A percentile compares a stretch with the other conserved stretches of the same genome.
These are phyloP conservation scores for Aspergillus coremiiformis DNA, from an alignment of 495 filamentous ascomycete species.

Conservation along the genomic window DNA sequence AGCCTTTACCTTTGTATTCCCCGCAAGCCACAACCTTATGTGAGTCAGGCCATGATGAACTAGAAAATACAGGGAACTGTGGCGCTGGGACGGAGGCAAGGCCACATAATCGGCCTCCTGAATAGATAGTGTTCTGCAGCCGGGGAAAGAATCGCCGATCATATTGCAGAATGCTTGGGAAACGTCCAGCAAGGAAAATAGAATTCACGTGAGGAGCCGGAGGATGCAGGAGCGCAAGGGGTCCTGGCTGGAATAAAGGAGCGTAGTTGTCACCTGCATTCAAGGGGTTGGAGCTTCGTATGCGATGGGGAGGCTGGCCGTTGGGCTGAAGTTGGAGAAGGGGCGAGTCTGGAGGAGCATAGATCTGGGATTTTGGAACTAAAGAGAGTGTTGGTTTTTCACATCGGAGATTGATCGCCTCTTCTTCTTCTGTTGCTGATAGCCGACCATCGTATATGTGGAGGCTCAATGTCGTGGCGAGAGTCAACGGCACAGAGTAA, in stretches of 20 bases:
- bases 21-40: slow-evolving; percentile 74
- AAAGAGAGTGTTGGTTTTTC: slow-evolving; percentile 26
- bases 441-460: slow-evolving; percentile 76
- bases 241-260: slow-evolving; percentile 71
- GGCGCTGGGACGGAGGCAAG: slow-evolving; percentile 68
- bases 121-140: slow-evolving; percentile 70
- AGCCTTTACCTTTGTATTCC: slow-evolving; percentile 92
- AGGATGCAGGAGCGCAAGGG: slow-evolving; percentile 74
- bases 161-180: slow-evolving; percentile 84
- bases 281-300: slow-evolving; percentile 34
- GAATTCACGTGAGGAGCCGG: slow-evolving; percentile 46
- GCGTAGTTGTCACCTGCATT: slow-evolving; percentile 50
- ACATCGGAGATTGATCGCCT: slow-evolving; percentile 36
- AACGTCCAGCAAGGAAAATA: slow-evolving; percentile 67
- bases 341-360: slow-evolving; percentile 32
- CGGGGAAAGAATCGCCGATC: slow-evolving; percentile 81
- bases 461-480: slow-evolving; percentile 75
- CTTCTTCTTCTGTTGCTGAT: slow-evolving; percentile 35
- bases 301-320: slow-evolving; percentile 34
- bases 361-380: slow-evolving; percentile 27
- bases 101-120: slow-evolving; percentile 72
- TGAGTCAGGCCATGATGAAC: slow-evolving; percentile 43
- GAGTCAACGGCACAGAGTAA: slow-evolving; percentile 64
- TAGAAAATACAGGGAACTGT: slow-evolving; percentile 39
- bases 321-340: slow-evolving; percentile 34